A percentile compares a stretch with the other conserved stretches of the same genome.
These are phyloP conservation scores for Avena insularis DNA, from an alignment of 176 grass and related monocot genomes.

Conservation along the genomic window DNA sequence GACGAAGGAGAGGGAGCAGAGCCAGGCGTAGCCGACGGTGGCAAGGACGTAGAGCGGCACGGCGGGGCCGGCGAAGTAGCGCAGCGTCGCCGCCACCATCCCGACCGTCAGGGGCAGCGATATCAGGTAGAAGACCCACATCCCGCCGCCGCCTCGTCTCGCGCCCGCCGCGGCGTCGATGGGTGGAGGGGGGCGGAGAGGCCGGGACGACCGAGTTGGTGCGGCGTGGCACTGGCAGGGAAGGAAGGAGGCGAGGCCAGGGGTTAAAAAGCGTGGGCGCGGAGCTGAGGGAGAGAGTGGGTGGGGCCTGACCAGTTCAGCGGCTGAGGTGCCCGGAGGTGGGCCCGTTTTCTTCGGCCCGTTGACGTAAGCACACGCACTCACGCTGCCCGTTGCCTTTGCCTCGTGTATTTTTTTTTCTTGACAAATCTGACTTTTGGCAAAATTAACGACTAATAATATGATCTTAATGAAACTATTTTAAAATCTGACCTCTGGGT, in stretches of 20 bases:
- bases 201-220: not conserved
- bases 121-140: slow-evolving; percentile 95
- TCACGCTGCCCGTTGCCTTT: not conserved
- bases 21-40: slow-evolving; percentile 97
- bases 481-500: too few relatives aligned
- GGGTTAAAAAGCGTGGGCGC: slow-evolving; percentile 30
- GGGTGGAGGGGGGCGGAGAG: not conserved
- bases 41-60: slow-evolving; percentile 78
- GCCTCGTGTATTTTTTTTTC: too few relatives aligned
- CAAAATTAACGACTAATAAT: too few relatives aligned
- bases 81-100: slow-evolving; percentile 82
- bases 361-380: slow-evolving; percentile 13
- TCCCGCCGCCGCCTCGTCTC: slow-evolving; percentile 29
- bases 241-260: not conserved
- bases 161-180: not conserved
- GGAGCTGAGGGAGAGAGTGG: not conserved
- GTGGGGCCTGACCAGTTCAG: slow-evolving; percentile 40
- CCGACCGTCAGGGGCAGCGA: slow-evolving; percentile 86
- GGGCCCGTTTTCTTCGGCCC: not conserved
- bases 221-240: not conserved
- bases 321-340: slow-evolving; percentile 13
- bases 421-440: too few relatives aligned
- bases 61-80: slow-evolving; percentile 93
- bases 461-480: too few relatives aligned
- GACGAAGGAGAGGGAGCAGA: slow-evolving; percentile 96